Conservation (phyloP, 2,329 filamentous ascomycete species). For the Nigrograna mackinnonii region DNA sequence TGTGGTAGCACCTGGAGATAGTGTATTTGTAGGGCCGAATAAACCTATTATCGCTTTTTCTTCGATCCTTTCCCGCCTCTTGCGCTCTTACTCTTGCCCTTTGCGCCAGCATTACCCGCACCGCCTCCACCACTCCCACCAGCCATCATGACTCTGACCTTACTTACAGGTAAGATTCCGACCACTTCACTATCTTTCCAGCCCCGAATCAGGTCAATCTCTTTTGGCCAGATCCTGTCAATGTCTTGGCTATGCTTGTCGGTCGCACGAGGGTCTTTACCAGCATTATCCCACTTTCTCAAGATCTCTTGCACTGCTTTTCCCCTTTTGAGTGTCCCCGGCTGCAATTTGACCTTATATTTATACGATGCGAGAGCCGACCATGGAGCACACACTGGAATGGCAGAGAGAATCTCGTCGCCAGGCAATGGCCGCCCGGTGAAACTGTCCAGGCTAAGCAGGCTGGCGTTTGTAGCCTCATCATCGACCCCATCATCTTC, state of each 20-base stretch:
- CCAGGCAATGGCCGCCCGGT: conserved; percentile 78
- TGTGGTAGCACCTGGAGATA: too few relatives aligned
- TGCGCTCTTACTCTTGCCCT: conserved; percentile 25
- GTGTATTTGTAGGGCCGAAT: too few relatives aligned
- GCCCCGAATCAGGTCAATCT: conserved; percentile 80
- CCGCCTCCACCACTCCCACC: conserved; percentile 30
- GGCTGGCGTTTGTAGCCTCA: conserved; percentile 50
- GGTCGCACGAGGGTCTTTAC: conserved; percentile 50
- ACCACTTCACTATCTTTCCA: conserved; percentile 83
- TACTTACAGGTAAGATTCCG: conserved; percentile 78
- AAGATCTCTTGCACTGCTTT: conserved; percentile 92
- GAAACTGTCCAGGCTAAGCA: conserved; percentile 64
- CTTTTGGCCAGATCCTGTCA: conserved; percentile 82
- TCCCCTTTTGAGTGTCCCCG: conserved; percentile 86
- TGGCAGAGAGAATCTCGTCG: conserved; percentile 75
- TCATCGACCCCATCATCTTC: conserved; percentile 61
- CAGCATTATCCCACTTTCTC: conserved; percentile 74
- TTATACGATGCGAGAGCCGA: conserved; percentile 71
- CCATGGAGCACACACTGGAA: conserved; percentile 68
- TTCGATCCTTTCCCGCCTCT: conserved; percentile 20
- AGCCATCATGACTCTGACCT: conserved; percentile 77
- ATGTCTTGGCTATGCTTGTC: conserved; percentile 54
- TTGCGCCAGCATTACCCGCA: conserved; percentile 11
- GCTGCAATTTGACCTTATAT: conserved; percentile 95
- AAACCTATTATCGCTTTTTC: too few relatives aligned